A percentile compares a stretch with the other conserved stretches of the same genome.
Evolutionary conservation across 495 filamentous ascomycete genomes (phyloP).

Genomic region (Penicillium paxilli): DNA sequence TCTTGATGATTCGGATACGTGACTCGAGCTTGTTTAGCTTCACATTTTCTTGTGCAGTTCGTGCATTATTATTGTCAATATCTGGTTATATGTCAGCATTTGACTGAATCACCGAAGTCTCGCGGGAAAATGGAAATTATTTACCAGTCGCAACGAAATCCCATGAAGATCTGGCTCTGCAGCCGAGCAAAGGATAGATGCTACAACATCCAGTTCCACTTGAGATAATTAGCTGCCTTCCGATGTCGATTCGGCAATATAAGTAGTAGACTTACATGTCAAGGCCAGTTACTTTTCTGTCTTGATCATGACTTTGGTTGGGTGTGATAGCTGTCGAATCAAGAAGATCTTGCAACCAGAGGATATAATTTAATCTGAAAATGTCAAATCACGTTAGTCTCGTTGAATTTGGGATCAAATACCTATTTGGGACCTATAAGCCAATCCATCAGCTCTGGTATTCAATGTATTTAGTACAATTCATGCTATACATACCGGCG

Average conservation of each 20-base stretch:
- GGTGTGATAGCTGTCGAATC: conserved; percentile 65
- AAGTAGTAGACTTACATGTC: conserved; percentile 62
- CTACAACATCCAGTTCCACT: conserved; percentile 85
- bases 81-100: conserved; percentile 57
- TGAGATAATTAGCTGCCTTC: conserved; percentile 4
- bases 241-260: not conserved
- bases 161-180: conserved; percentile 65
- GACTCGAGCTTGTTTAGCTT: conserved; percentile 59
- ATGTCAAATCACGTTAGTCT: not conserved
- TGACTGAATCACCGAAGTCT: too few relatives aligned
- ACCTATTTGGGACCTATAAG: conserved; percentile 67
- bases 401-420: not conserved
- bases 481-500: conserved; percentile 60
- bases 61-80: conserved; percentile 71
- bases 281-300: conserved; percentile 64
- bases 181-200: conserved; percentile 89
- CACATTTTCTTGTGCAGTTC: conserved; percentile 65
- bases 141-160: conserved; percentile 69
- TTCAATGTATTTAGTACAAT: too few relatives aligned
- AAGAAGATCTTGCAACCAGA: conserved; percentile 85
- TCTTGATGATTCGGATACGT: conserved; percentile 64
- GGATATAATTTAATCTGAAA: conserved; percentile 76
- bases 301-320: conserved; percentile 54
- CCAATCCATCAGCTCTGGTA: conserved; percentile 1
- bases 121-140: not conserved